Percentiles rank a stretch among this genome's conserved stretches.
These are phyloP conservation scores for Farysia itapuensis DNA, from an alignment of 1,284 basidiomycete species.

Conservation along the genomic window DNA sequence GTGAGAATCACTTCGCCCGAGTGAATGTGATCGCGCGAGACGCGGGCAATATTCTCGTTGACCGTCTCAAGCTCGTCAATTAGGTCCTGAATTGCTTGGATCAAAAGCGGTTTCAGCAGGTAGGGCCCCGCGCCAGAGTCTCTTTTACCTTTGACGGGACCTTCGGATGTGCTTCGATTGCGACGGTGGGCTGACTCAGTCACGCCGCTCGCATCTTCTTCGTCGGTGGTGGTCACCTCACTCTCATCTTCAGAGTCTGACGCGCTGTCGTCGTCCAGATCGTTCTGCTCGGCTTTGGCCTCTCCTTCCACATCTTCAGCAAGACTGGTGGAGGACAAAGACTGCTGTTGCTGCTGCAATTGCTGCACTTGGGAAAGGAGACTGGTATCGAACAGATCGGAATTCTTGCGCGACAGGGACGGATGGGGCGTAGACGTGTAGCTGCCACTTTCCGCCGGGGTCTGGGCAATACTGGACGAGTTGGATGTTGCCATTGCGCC, in stretches of 20 bases:
- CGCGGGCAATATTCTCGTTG: constrained; percentile 90
- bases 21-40: constrained; percentile 93
- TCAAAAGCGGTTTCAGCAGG: constrained; percentile 60
- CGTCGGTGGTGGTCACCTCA: constrained; percentile 2
- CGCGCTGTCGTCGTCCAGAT: background rate
- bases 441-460: constrained; percentile 13
- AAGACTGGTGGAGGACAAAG: constrained; percentile 5
- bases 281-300: constrained; percentile 22
- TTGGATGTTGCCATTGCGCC: constrained; percentile 30
- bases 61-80: constrained; percentile 94
- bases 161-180: constrained; percentile 1
- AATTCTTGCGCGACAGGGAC: constrained; percentile 24
- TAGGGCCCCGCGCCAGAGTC: constrained; percentile 36
- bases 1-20: constrained; percentile 96
- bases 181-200: no score
- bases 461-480: constrained; percentile 10
- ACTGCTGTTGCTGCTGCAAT: constrained; percentile 5
- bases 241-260: constrained; percentile 5
- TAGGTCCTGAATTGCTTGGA: constrained; percentile 68
- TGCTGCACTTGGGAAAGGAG: no score
- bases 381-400: constrained; percentile 21
- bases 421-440: constrained; percentile 23
- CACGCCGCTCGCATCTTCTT: constrained; percentile 1
- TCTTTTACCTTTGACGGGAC: constrained; percentile 12
- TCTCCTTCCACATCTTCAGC: constrained; percentile 25